Percentiles rank a stretch among this genome's conserved stretches.
phyloP scores from a whole-genome alignment of 306 rosid genomes.

The Cotoneaster glaucophyllus region DNA sequence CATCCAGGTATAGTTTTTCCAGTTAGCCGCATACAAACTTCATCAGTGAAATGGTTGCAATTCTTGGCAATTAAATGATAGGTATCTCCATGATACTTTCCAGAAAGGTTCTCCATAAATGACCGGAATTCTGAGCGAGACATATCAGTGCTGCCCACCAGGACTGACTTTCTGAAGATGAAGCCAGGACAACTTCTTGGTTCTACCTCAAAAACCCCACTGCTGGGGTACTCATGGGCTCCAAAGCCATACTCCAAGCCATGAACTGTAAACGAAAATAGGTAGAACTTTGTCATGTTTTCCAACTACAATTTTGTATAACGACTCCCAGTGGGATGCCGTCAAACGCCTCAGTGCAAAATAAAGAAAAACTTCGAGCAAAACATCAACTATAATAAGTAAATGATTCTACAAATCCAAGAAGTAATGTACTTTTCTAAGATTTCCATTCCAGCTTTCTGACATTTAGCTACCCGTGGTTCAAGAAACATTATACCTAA shows the following conservation, averaged over 20 bases:
- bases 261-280: constrained; percentile 52
- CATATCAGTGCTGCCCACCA: constrained; percentile 81
- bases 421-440: not conserved
- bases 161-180: constrained; percentile 72
- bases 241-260: constrained; percentile 88
- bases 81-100: constrained; percentile 83
- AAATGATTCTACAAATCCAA: not conserved
- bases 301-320: not conserved
- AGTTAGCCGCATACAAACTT: constrained; percentile 72
- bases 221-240: constrained; percentile 80
- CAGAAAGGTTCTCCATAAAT: constrained; percentile 72
- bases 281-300: constrained; percentile 20
- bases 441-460: not conserved
- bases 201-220: constrained; percentile 96
- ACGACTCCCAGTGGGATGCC: not conserved
- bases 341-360: not conserved
- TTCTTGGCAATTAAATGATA: constrained; percentile 92
- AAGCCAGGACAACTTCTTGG: constrained; percentile 96
- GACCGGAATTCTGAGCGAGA: constrained; percentile 61
- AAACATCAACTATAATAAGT: not conserved
- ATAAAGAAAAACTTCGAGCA: not conserved
- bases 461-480: not conserved
- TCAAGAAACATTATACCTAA: not conserved
- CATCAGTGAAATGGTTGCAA: constrained; percentile 91
- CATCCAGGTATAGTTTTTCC: constrained; percentile 91